phyloP scores from a whole-genome alignment of 2,329 filamentous ascomycete genomes.

The Albophoma yamanashiensis region DNA sequence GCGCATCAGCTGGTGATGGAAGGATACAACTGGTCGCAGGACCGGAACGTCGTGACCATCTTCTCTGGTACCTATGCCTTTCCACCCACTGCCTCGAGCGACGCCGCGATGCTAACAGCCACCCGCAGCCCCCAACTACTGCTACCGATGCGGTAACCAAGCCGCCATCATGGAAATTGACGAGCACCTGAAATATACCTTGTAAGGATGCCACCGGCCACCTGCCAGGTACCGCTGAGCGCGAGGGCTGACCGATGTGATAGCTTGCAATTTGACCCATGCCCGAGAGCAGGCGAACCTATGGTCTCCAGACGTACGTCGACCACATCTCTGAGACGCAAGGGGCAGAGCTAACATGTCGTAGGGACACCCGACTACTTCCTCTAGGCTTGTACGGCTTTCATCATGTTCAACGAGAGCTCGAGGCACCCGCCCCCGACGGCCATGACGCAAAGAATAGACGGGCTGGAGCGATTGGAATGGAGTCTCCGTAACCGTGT shows the following conservation, averaged over 20 bases:
- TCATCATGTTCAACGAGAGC: background rate
- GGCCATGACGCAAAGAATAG: slow-evolving; percentile 8
- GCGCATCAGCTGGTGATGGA: slow-evolving; percentile 99
- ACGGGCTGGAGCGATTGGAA: slow-evolving; percentile 8
- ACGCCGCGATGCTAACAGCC: slow-evolving; percentile 8
- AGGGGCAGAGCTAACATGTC: slow-evolving; percentile 8
- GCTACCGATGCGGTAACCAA: slow-evolving; percentile 97
- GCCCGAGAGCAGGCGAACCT: slow-evolving; percentile 90
- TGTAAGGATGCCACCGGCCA: slow-evolving; percentile 51
- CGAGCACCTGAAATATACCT: slow-evolving; percentile 98
- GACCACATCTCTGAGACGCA: background rate
- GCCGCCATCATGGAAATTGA: slow-evolving; percentile 99
- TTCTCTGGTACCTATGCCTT: slow-evolving; percentile 64
- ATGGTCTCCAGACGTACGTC: slow-evolving; percentile 87
- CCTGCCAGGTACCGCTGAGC: background rate
- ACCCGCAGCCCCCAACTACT: slow-evolving; percentile 71
- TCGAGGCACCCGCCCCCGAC: slow-evolving; percentile 1
- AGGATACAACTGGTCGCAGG: slow-evolving; percentile 99
- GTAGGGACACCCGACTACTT: slow-evolving; percentile 91
- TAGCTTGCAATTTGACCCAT: slow-evolving; percentile 98
- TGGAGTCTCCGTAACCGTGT: slow-evolving; percentile 15
- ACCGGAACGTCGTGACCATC: slow-evolving; percentile 95
- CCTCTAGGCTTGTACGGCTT: slow-evolving; percentile 50
- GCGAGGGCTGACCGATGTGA: slow-evolving; percentile 13
- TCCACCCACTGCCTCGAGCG: background rate